Evolutionary conservation across 352 stramenopile genomes (phyloP), one percentile per base, ranked within the genome.

Genomic region (Phytopythium chamaehyphon): DNA sequence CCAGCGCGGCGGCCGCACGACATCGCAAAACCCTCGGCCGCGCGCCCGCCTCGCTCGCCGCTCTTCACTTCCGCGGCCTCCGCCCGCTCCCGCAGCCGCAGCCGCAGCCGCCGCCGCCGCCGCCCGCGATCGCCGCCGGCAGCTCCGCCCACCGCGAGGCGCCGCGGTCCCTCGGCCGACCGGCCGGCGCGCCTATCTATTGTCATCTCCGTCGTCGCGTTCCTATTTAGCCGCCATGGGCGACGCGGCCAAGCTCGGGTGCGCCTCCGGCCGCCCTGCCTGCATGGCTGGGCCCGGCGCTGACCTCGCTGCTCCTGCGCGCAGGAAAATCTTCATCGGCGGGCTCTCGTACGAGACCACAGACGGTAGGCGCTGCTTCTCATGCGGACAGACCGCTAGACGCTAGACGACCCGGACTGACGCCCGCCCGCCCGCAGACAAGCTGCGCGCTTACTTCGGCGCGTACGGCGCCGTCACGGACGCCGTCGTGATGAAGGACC

Each of bases 401-500:
- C n/a, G n/a, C n/a, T n/a, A n/a, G n/a, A n/a, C n/a, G n/a, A n/a
- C n/a, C n/a, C n/a, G n/a, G n/a, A n/a, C n/a, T n/a, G n/a, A n/a
- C n/a, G n/a, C n/a, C n/a, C n/a, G n/a, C n/a, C n/a, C n/a, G n/a
- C n/a, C 28, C 55, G 38, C 54, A 96, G 86, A 97, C 45, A 96
- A 95, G 56, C 70, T 97, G 33, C 86, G 88, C 51, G 63, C 69
- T 54, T 96, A 97, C 68, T 97, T 97, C 59, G 81, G 82, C 47
- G 76, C 84, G 26, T 97, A 94, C 49, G 89, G 89, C 24, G 63
- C 76, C 0, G 89, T 97, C 42, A 96, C 87, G 5, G 89, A 97
- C 67, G 89, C 89, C 6, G 88, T 97, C 37, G 89, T 97, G 60
- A 96, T 97, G 88, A 96, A 96, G 61, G 89, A 97, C 51, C 83